phyloP scores from a whole-genome alignment of 2,329 filamentous ascomycete genomes.

The Fusarium sp. region DNA sequence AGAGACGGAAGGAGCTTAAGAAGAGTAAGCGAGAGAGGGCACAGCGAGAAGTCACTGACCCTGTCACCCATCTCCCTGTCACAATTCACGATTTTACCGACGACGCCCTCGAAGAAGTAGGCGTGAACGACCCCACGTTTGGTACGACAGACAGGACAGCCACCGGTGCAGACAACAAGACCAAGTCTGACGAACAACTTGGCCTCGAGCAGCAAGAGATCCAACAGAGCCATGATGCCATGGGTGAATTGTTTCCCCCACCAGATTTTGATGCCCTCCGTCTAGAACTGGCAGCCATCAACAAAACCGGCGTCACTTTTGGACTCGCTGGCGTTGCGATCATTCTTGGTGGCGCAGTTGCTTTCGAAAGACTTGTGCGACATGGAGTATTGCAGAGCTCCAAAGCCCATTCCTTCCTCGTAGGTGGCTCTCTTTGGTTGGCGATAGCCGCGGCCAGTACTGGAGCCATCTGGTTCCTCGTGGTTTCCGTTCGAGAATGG shows the following conservation, averaged over 20 bases:
- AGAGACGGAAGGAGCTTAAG: constrained; percentile 62
- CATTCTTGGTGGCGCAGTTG: constrained; percentile 46
- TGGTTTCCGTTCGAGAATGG: constrained; percentile 67
- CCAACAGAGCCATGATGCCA: constrained; percentile 54
- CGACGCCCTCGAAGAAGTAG: constrained; percentile 62
- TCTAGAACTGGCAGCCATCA: constrained; percentile 48
- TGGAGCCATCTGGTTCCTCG: constrained; percentile 49
- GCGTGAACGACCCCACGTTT: constrained; percentile 48
- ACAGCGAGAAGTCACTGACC: constrained; percentile 76
- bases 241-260: constrained; percentile 59
- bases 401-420: constrained; percentile 26
- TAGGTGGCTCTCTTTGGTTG: constrained; percentile 42
- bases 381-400: constrained; percentile 11
- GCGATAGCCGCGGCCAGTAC: constrained; percentile 44
- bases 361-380: constrained; percentile 37
- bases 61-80: constrained; percentile 76
- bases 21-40: constrained; percentile 57
- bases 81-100: constrained; percentile 75
- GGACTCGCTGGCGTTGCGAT: constrained; percentile 51
- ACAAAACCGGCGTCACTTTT: constrained; percentile 51
- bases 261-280: constrained; percentile 59
- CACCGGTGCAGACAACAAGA: constrained; percentile 52
- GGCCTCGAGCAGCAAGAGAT: constrained; percentile 49
- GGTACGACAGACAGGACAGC: constrained; percentile 52
- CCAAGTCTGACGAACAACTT: constrained; percentile 55